Percentiles rank a stretch among this genome's conserved stretches.
phyloP scores from a whole-genome alignment of 257 asterid genomes.

The Ilex asprella region DNA sequence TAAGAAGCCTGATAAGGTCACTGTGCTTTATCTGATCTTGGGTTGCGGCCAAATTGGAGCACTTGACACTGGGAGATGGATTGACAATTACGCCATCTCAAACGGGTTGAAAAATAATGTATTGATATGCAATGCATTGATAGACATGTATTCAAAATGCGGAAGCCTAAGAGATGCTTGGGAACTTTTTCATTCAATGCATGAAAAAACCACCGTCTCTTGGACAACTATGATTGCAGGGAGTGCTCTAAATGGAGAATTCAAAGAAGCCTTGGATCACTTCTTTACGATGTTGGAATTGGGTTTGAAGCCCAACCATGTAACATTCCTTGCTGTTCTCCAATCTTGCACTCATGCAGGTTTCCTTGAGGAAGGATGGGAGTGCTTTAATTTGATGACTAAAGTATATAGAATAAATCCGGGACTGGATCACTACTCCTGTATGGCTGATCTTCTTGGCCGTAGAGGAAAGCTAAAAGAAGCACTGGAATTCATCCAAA shows the following conservation, averaged over 20 bases:
- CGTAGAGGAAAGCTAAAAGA: constrained; percentile 54
- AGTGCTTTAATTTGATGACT: constrained; percentile 38
- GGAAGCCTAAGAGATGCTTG: constrained; percentile 55
- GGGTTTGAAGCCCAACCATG: constrained; percentile 47
- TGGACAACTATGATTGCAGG: constrained; percentile 75
- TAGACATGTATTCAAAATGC: constrained; percentile 73
- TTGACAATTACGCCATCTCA: constrained; percentile 33
- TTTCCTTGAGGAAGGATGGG: constrained; percentile 40
- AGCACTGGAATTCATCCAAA: constrained; percentile 37
- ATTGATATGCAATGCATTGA: constrained; percentile 46
- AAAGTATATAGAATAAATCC: constrained; percentile 24
- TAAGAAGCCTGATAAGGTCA: constrained; percentile 54
- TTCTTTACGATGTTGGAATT: constrained; percentile 39
- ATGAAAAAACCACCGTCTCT: constrained; percentile 38
- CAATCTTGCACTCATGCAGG: constrained; percentile 83
- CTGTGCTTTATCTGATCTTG: constrained; percentile 46
- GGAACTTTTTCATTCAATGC: constrained; percentile 39
- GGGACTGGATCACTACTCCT: constrained; percentile 51
- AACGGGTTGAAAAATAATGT: constrained; percentile 39
- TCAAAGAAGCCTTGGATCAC: constrained; percentile 34
- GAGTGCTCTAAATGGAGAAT: constrained; percentile 51
- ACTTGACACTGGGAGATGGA: constrained; percentile 54
- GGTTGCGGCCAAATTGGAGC: constrained; percentile 66
- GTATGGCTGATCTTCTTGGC: constrained; percentile 58
- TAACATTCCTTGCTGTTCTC: constrained; percentile 63